Conservation (phyloP, 192 early-diverging fungal genomes). For the Thamnidium elegans region DNA sequence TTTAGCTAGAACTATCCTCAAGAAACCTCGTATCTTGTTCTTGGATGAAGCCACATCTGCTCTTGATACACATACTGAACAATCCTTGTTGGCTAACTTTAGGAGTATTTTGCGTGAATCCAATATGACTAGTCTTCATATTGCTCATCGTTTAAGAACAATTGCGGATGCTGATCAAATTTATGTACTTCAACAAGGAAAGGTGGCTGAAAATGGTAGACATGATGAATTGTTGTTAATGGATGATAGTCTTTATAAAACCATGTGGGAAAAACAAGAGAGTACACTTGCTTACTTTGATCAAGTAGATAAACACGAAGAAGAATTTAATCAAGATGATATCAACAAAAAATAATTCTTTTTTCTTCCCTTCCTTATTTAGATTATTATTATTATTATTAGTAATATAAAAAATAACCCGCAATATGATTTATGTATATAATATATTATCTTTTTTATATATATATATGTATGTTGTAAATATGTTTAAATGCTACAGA, state of each 20-base stretch:
- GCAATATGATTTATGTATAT: no score
- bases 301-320: conserved; percentile 10
- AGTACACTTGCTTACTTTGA: conserved; percentile 12
- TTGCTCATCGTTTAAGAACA: conserved; percentile 91
- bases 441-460: no score
- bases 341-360: no score
- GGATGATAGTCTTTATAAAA: conserved; percentile 72
- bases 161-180: conserved; percentile 88
- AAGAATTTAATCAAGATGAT: background rate
- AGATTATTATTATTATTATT: no score
- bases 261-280: conserved; percentile 87
- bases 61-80: conserved; percentile 82
- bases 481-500: no score
- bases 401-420: no score
- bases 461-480: no score
- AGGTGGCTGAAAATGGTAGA: conserved; percentile 79
- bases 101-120: conserved; percentile 72
- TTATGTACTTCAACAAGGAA: conserved; percentile 85
- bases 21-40: conserved; percentile 83
- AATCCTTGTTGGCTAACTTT: conserved; percentile 82
- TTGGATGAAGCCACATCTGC: conserved; percentile 95
- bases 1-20: conserved; percentile 90
- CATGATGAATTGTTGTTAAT: conserved; percentile 73
- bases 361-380: no score
- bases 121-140: conserved; percentile 83